Evolutionary conservation across 2,329 filamentous ascomycete species (phyloP).

Genomic region (Tothia fuscella): DNA sequence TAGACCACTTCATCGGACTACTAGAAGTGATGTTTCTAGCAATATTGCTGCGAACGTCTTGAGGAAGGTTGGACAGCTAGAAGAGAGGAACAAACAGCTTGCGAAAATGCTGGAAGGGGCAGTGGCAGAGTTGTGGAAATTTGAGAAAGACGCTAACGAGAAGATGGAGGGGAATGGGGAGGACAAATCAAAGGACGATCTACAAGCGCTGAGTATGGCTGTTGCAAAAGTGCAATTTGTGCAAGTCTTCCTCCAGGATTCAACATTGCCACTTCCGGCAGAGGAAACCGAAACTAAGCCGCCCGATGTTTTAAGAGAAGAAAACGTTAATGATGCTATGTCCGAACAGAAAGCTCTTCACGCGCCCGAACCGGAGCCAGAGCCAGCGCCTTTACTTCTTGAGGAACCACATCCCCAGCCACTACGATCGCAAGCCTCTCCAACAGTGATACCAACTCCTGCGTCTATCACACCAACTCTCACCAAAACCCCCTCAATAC

Average conservation of each 20-base stretch:
- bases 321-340: neutral
- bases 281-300: neutral
- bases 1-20: constrained; percentile 18
- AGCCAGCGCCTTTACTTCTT: neutral
- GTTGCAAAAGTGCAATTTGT: constrained; percentile 40
- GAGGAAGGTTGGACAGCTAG: constrained; percentile 33
- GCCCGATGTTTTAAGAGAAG: neutral
- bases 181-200: constrained; percentile 15
- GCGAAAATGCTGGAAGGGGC: constrained; percentile 57
- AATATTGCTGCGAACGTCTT: constrained; percentile 28
- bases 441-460: neutral
- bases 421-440: neutral
- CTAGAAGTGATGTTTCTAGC: constrained; percentile 22
- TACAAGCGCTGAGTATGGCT: constrained; percentile 32
- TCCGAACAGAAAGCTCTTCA: neutral
- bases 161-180: constrained; percentile 22
- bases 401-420: neutral
- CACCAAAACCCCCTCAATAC: neutral
- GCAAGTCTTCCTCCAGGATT: constrained; percentile 38
- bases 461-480: neutral
- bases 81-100: constrained; percentile 54
- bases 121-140: constrained; percentile 48
- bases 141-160: constrained; percentile 41
- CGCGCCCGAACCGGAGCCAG: neutral
- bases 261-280: constrained; percentile 29